Percentiles rank a stretch among this genome's conserved stretches.
These are phyloP conservation scores for peach (Prunus persica) DNA, from an alignment of 306 rosid species.

Conservation along the genomic window DNA sequence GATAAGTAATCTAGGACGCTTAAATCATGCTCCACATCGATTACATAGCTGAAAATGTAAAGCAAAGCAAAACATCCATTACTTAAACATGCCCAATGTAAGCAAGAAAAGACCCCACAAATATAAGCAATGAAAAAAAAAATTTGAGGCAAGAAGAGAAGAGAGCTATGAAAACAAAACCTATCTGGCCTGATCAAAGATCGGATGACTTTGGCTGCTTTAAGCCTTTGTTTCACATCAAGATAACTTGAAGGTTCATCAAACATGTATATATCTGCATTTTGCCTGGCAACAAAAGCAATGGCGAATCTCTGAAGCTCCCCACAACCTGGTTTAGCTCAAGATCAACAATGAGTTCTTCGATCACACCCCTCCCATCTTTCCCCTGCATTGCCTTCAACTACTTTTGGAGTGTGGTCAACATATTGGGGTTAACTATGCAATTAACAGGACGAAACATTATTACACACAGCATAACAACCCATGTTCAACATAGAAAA, in stretches of 20 bases:
- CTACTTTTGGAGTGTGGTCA: no score
- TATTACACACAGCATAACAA: no score
- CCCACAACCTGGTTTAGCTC: constrained; percentile 95
- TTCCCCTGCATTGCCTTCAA: no score
- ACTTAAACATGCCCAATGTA: no score
- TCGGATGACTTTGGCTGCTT: constrained; percentile 89
- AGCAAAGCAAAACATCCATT: constrained; percentile 4
- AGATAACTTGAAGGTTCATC: constrained; percentile 98
- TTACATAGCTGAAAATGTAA: constrained; percentile 71
- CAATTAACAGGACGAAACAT: no score
- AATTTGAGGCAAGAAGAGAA: background rate
- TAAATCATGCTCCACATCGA: constrained; percentile 96
- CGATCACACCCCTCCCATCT: constrained; percentile 19
- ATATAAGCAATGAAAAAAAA: background rate
- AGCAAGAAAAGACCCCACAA: background rate
- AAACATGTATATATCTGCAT: constrained; percentile 95
- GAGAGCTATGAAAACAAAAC: constrained; percentile 30
- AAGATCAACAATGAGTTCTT: constrained; percentile 70
- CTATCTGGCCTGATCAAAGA: constrained; percentile 86
- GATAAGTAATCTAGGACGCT: constrained; percentile 94
- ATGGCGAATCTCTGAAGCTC: constrained; percentile 98
- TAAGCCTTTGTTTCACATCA: constrained; percentile 94
- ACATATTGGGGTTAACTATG: no score
- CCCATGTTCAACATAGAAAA: no score
- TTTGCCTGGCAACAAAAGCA: constrained; percentile 90